phyloP scores from a whole-genome alignment of 2,329 filamentous ascomycete species.

The Exophiala calicioides region DNA sequence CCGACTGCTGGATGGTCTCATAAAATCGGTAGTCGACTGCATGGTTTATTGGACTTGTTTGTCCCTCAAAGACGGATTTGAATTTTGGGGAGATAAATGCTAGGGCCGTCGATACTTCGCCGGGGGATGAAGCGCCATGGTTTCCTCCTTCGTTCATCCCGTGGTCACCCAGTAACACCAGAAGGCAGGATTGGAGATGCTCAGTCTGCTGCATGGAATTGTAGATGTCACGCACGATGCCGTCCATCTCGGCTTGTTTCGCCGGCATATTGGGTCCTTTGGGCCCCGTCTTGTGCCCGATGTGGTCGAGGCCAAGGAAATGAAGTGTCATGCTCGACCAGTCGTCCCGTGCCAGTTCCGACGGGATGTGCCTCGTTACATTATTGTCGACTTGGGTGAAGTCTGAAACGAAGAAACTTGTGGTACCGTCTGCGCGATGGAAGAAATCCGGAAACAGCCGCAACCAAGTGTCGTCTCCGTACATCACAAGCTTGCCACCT shows the following conservation, averaged over 20 bases:
- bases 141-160: constrained; percentile 99
- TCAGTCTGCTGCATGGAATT: constrained; percentile 68
- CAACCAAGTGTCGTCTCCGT: constrained; percentile 97
- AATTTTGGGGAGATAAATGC: constrained; percentile 89
- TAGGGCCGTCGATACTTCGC: constrained; percentile 90
- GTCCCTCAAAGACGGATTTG: constrained; percentile 52
- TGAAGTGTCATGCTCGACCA: constrained; percentile 95
- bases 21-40: constrained; percentile 76
- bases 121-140: constrained; percentile 88
- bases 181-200: constrained; percentile 74
- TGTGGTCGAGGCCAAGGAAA: constrained; percentile 94
- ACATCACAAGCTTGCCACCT: constrained; percentile 80
- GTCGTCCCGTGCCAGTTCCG: constrained; percentile 73
- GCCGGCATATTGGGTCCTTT: constrained; percentile 85
- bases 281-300: constrained; percentile 93
- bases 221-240: constrained; percentile 74
- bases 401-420: constrained; percentile 97
- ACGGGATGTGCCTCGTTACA: constrained; percentile 83
- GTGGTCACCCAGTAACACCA: constrained; percentile 89
- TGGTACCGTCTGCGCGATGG: constrained; percentile 83
- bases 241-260: constrained; percentile 94
- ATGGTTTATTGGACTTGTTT: constrained; percentile 54
- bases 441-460: constrained; percentile 93
- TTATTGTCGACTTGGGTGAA: constrained; percentile 98
- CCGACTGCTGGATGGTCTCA: constrained; percentile 83